A percentile compares a stretch with the other conserved stretches of the same genome.
These are phyloP conservation scores for Aspergillus novofumigatus DNA, from an alignment of 2,329 filamentous ascomycete species.

Conservation along the genomic window DNA sequence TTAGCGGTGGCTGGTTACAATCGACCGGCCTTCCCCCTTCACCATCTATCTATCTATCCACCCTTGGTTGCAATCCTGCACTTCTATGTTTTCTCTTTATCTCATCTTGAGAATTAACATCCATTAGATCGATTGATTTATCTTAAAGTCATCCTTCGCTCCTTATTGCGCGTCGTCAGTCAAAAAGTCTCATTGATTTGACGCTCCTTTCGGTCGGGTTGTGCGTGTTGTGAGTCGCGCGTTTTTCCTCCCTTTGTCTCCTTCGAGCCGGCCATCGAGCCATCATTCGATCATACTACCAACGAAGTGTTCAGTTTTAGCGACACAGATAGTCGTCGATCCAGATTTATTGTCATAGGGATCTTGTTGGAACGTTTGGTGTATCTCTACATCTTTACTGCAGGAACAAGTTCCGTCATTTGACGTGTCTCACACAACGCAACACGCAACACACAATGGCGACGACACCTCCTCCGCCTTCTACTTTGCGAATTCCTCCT, in stretches of 20 bases:
- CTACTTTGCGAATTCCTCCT: conserved; percentile 36
- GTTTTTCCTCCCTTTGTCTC: conserved; percentile 16
- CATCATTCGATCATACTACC: neutral
- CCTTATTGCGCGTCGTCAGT: neutral
- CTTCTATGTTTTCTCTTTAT: neutral
- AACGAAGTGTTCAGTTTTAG: neutral
- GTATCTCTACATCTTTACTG: neutral
- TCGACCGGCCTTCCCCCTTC: neutral
- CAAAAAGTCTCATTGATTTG: neutral
- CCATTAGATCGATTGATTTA: neutral
- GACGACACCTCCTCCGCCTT: conserved; percentile 43
- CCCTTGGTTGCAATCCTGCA: neutral
- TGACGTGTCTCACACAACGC: neutral
- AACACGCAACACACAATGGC: conserved; percentile 31
- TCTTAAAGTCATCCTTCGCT: neutral
- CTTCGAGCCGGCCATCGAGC: conserved; percentile 2
- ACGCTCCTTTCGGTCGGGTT: neutral
- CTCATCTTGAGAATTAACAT: neutral
- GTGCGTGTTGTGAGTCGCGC: conserved; percentile 7
- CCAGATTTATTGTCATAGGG: neutral
- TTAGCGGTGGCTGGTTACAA: neutral
- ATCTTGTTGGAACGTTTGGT: neutral
- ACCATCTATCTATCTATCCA: neutral
- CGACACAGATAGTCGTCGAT: neutral
- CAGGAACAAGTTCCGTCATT: neutral